Evolutionary conservation across 23 red algal species (phyloP).

Genomic region (Gracilariopsis chorda): DNA sequence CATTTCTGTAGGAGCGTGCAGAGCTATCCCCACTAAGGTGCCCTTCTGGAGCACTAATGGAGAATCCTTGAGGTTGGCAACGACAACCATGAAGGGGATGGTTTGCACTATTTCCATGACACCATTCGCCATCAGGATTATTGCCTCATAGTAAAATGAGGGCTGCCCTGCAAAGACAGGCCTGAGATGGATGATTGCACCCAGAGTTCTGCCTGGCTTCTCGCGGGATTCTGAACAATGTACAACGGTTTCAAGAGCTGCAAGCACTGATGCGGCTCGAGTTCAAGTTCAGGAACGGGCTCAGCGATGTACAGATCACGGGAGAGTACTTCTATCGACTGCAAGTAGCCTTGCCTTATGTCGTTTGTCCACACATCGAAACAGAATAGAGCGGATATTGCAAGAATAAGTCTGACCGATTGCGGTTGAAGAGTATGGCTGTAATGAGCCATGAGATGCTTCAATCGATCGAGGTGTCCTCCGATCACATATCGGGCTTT

Average conservation of each 20-base stretch:
- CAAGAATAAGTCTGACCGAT: conserved; percentile 1
- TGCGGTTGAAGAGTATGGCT: not conserved
- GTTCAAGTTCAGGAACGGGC: not conserved
- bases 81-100: no score
- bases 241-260: not conserved
- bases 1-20: no score
- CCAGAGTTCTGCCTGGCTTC: no score
- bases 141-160: no score
- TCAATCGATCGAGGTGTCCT: not conserved
- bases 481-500: conserved; percentile 8
- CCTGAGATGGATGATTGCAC: no score
- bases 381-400: not conserved
- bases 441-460: conserved; percentile 5
- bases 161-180: no score
- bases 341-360: not conserved
- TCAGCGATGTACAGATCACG: not conserved
- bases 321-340: not conserved
- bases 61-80: no score
- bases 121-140: no score
- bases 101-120: no score
- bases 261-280: not conserved
- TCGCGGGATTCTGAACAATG: no score
- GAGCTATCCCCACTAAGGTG: no score
- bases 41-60: no score
- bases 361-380: conserved; percentile 49